phyloP scores from a whole-genome alignment of 2,329 filamentous ascomycete species.

The Paecilomyces formosus region DNA sequence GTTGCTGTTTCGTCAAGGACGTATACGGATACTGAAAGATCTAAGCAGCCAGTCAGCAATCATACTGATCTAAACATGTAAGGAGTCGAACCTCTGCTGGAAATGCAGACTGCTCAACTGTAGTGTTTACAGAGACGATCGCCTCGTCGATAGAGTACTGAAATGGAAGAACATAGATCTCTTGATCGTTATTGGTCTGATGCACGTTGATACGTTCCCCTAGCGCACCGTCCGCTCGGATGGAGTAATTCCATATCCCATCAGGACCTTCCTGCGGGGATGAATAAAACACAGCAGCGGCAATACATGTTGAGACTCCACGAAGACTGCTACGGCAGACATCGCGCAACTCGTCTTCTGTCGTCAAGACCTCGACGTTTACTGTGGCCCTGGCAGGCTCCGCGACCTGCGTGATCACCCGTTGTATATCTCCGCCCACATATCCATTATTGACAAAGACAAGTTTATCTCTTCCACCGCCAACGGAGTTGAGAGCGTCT shows the following conservation, averaged over 20 bases:
- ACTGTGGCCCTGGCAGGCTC: conserved; percentile 47
- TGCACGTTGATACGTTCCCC: conserved; percentile 58
- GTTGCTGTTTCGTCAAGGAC: conserved; percentile 59
- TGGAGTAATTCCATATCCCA: conserved; percentile 76
- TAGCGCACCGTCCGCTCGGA: conserved; percentile 67
- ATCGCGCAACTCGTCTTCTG: conserved; percentile 52
- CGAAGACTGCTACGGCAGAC: conserved; percentile 58
- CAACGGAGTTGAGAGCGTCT: conserved; percentile 54
- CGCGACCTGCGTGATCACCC: conserved; percentile 58
- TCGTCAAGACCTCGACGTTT: conserved; percentile 45
- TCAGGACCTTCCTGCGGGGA: conserved; percentile 64
- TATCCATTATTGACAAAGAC: conserved; percentile 72
- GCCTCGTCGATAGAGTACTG: conserved; percentile 70
- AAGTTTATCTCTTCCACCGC: conserved; percentile 57
- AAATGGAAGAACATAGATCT: conserved; percentile 72
- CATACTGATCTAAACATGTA: not conserved
- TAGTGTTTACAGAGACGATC: conserved; percentile 53
- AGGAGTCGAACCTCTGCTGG: conserved; percentile 24
- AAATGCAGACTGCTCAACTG: conserved; percentile 31
- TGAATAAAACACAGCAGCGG: conserved; percentile 65
- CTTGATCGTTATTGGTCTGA: conserved; percentile 60
- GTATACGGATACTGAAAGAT: conserved; percentile 70
- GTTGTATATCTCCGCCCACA: conserved; percentile 62
- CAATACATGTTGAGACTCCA: conserved; percentile 65
- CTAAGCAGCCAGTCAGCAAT: conserved; percentile 10